Evolutionary conservation across 148 eudicot species (phyloP), one percentile per base, ranked within the genome.

Genomic region (Chenopodium album): DNA sequence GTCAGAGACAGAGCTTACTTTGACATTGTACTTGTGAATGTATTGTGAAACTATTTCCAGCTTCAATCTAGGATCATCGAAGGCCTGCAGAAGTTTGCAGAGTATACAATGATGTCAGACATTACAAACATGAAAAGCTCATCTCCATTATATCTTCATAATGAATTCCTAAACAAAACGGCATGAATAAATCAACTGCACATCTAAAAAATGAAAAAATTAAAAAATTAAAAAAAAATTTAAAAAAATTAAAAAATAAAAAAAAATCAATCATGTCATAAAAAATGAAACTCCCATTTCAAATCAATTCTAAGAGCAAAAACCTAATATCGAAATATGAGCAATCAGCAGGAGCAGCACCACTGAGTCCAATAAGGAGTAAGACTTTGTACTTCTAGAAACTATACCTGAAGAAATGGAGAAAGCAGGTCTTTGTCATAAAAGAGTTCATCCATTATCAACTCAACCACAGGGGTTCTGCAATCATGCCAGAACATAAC

Each of bases 371-470:
- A 54, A 16, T 44, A 54, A 12, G 52, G 17, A 56, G 62, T 56
- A 56, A 54, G 5, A 63, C 9, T 64, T 41, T 63, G 75, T 34
- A 73, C 44, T 79, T 71, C n/a, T 32, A 48, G 46, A 64, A 73
- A 34, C 66, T 37, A 37, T 83, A 92, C 99, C 98, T 90, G 90
- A 71, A 96, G 87, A 87, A 92, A 96, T 52, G 92, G 92, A 71
- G 82, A 71, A 71, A 94, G 85, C n/a, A 85, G 56, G 66, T 87
- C 90, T 85, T 76, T 84, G 47, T 92, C 76, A 79, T 96, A 94
- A 31, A 90, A 84, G 76, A 96, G 93, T 79, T 90, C 95, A 85
- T 96, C 98, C 79, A 92, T 80, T 78, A 96, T 91, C 76, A 90
- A 86, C 81, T 94, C 99, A 78, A 87, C 52, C 31, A 87, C 88